Evolutionary conservation across 345 rosid genomes (phyloP).

Genomic region (Psidium friedrichsthalianum): DNA sequence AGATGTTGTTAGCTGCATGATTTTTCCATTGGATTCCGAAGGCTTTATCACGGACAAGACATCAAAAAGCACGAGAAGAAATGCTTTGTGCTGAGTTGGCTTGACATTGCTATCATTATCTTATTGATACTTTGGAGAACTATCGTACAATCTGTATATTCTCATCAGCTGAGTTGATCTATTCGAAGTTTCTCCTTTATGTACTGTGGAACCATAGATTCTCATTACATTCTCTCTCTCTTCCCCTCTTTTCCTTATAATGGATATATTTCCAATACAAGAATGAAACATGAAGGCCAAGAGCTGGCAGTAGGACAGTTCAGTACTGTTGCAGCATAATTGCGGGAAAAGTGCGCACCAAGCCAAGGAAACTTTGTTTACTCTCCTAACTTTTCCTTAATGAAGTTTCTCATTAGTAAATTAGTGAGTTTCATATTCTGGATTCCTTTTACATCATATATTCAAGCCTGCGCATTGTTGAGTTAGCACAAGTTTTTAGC

Average conservation of each 20-base stretch:
- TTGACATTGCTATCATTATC: background rate
- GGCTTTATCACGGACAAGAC: background rate
- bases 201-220: background rate
- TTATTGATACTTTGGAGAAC: background rate
- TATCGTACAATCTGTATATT: background rate
- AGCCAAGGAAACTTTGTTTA: background rate
- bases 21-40: background rate
- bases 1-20: background rate
- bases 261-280: background rate
- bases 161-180: background rate
- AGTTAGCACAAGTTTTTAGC: background rate
- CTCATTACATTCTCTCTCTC: background rate
- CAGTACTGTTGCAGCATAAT: background rate
- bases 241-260: background rate
- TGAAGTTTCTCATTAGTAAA: background rate
- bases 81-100: background rate
- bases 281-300: background rate
- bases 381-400: background rate
- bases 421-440: background rate
- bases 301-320: background rate
- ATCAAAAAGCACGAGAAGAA: background rate
- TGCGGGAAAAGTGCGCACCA: background rate
- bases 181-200: background rate
- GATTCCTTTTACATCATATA: background rate
- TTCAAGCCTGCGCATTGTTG: background rate